These are phyloP conservation scores for Chlorella sp. DNA, from an alignment of 139 green algal genomes.

Conservation along the genomic window DNA sequence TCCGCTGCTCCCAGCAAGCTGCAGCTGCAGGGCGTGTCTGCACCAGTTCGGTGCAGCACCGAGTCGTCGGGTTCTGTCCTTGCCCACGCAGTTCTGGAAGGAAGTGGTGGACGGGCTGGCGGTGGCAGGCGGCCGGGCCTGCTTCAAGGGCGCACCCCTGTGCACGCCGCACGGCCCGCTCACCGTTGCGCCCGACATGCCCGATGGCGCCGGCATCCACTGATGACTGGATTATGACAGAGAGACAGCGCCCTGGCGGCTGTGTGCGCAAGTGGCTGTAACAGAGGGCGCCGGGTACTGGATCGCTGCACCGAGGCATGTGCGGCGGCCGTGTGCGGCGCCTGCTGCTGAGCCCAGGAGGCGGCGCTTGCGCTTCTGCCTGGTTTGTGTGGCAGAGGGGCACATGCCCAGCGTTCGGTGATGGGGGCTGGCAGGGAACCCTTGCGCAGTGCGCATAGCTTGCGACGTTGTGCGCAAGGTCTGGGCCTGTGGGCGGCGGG, in stretches of 20 bases:
- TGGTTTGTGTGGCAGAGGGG: too few species aligned
- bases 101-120: slow-evolving; percentile 17
- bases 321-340: background rate
- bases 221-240: background rate
- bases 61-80: too few species aligned
- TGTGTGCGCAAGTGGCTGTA: background rate
- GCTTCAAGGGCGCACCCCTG: background rate
- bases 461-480: too few species aligned
- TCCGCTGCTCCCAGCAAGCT: too few species aligned
- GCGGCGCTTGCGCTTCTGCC: too few species aligned
- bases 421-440: too few species aligned
- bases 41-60: too few species aligned
- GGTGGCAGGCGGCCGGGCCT: background rate
- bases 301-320: background rate
- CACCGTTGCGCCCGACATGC: slow-evolving; percentile 8
- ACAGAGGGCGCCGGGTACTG: background rate
- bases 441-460: too few species aligned
- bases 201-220: slow-evolving; percentile 21
- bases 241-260: background rate
- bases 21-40: too few species aligned
- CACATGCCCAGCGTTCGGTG: too few species aligned
- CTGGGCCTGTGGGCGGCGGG: too few species aligned
- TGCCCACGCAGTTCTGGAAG: background rate
- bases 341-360: too few species aligned
- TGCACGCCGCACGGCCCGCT: background rate